Evolutionary conservation across 768 basidiomycete genomes (phyloP), one percentile per base, ranked within the genome.

Genomic region (Leucosporidium scottii): DNA sequence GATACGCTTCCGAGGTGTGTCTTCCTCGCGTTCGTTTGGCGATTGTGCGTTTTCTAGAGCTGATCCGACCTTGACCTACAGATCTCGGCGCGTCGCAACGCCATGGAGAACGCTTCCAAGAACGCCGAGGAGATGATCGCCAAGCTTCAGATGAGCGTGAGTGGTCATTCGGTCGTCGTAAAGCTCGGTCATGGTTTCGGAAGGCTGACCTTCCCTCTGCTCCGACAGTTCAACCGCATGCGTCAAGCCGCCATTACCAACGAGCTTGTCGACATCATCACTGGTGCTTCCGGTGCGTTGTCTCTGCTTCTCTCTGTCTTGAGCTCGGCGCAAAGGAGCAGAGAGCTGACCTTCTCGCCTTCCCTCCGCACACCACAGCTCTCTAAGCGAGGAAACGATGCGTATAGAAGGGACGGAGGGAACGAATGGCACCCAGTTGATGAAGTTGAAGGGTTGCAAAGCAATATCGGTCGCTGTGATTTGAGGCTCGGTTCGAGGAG

Each of bases 51-150:
- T 8, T 54, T 58, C 30, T n/a, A 39, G 65, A 66, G 28, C 27
- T 64, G 28, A 27, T 17, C 64, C n/a, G 18, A 31, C 6, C n/a
- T 61, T 30, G 50, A 48, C 13, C 48, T n/a, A 59, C 73, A 61
- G 61, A 70, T 80, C 68, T 78, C 76, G 65, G 72, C 72, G 61
- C 87, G 94, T 79, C 88, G 94, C 74, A 97, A 94, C 74, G 96
- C 96, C 76, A 99, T 99, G 96, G 96, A 98, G 85, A 98, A 92
- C 77, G 94, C 94, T 58, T 92, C 93, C 73, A 99, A 99, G 86
- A 98, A 99, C 79, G 96, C 96, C 66, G 65, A 72, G 60, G 75
- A 76, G 64, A 73, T 76, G 72, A 70, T 69, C 21, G 69, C 39
- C 67, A 74, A 72, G 65, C 65, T 70, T 21, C 66, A 68, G 44